Base-by-base conservation (phyloP, 371 early-diverging fungal species). In the Umbelopsis sp. region DNA sequence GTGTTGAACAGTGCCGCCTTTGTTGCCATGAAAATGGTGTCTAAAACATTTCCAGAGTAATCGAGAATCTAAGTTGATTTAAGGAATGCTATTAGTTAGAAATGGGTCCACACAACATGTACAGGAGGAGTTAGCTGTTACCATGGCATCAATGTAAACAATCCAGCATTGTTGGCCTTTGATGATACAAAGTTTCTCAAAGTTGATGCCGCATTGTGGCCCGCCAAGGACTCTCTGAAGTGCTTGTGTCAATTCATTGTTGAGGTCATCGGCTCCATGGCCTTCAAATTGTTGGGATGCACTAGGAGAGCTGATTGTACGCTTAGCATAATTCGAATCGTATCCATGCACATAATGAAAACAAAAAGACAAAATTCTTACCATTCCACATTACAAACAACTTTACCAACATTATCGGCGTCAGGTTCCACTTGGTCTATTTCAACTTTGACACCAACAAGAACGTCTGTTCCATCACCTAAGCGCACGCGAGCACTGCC, bases 401-500 rank as follows among this genome's bases (percentile, higher is more conserved):
- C 80, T 25, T 91, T 80, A 16, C 96, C 97, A 63, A 73, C 63
- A 63, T 87, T 82, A 14, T 80, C 80, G 46, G 79, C 82, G 8
- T 76, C 85, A 7, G 76, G 85, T 37, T 91, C 87, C 50, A 93
- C 85, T 32, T 85, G 81, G 37, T 90, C 94, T 53, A 96, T 90
- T 70, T 95, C 96, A 4, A 93, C 94, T 74, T 96, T 97, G 75
- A 97, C 87, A 38, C 98, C 97, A 18, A 97, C 97, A 20, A 98
- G 81, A 0, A 97, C 91, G 69, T 96, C 95, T 0, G 96, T 94
- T 12, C 91, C 91, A 24, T 87, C 87, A 3, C 94, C 93, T 41
- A 93, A 74, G 44, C 94, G 89, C 72, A 89, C 81, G 45, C 94
- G 89, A 41, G 93, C 93, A 74, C 91, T 91, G 8, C 98, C 96